Percentiles rank a stretch among this genome's conserved stretches.
These are phyloP conservation scores for Syncephalastrum racemosum DNA, from an alignment of 371 early-diverging fungal genomes.

Conservation along the genomic window DNA sequence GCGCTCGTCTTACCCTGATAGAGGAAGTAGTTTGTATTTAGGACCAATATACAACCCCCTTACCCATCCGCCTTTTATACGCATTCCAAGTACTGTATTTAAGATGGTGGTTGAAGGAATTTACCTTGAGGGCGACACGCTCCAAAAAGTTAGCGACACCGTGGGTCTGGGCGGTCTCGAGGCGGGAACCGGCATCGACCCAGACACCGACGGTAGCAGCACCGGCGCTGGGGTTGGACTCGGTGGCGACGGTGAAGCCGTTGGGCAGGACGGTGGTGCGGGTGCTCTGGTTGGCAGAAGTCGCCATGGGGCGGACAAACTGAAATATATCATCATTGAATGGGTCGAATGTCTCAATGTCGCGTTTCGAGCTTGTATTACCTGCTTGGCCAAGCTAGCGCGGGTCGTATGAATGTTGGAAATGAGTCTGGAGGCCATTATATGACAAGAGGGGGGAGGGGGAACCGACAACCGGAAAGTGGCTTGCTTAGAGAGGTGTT, in stretches of 20 bases:
- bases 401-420: constrained; percentile 22
- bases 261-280: constrained; percentile 81
- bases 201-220: constrained; percentile 96
- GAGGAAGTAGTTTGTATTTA: no score
- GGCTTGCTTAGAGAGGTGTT: no score
- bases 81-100: no score
- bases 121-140: constrained; percentile 42
- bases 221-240: constrained; percentile 78
- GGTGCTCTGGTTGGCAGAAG: constrained; percentile 44
- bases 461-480: background rate
- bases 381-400: constrained; percentile 25
- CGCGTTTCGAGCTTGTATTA: constrained; percentile 8
- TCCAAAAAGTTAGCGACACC: constrained; percentile 13
- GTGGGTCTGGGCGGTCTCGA: constrained; percentile 81
- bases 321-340: constrained; percentile 2
- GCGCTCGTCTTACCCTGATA: constrained; percentile 13
- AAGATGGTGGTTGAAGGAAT: no score
- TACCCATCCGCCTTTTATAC: no score
- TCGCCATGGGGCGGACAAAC: constrained; percentile 25
- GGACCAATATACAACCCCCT: no score
- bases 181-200: constrained; percentile 92
- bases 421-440: constrained; percentile 28
- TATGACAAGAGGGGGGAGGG: constrained; percentile 14
- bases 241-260: constrained; percentile 92
- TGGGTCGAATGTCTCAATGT: background rate